Conservation (phyloP, 768 basidiomycete species). For the Suillus occidentalis region DNA sequence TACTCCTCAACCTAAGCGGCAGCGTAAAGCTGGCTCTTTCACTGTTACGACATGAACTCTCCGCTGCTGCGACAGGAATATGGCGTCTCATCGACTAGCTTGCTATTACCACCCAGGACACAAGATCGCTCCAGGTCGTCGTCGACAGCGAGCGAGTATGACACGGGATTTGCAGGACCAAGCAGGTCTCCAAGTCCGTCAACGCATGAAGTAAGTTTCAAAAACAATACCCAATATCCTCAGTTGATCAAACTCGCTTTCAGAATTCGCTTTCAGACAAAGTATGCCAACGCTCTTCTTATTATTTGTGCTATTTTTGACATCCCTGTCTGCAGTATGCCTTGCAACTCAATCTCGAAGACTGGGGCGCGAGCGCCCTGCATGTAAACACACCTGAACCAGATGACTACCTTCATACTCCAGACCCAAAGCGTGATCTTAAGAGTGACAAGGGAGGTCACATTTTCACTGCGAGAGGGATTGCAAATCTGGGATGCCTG, state of each 20-base stretch:
- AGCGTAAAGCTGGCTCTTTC: background rate
- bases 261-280: slow-evolving; percentile 31
- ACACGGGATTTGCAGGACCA: slow-evolving; percentile 16
- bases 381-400: slow-evolving; percentile 47
- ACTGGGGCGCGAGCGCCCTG: slow-evolving; percentile 49
- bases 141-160: slow-evolving; percentile 18
- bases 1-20: slow-evolving; percentile 4
- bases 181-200: slow-evolving; percentile 30
- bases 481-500: slow-evolving; percentile 69
- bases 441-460: slow-evolving; percentile 56
- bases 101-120: slow-evolving; percentile 23
- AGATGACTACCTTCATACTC: slow-evolving; percentile 67
- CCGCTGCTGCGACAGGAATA: slow-evolving; percentile 27
- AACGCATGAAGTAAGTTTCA: slow-evolving; percentile 23
- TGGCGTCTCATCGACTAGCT: slow-evolving; percentile 26
- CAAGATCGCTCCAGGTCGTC: slow-evolving; percentile 18
- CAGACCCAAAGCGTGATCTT: slow-evolving; percentile 54
- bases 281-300: slow-evolving; percentile 10
- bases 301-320: background rate
- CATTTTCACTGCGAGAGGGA: slow-evolving; percentile 60
- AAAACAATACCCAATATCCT: background rate
- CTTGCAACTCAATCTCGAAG: slow-evolving; percentile 43
- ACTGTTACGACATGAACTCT: slow-evolving; percentile 24
- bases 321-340: slow-evolving; percentile 32
- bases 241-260: background rate